These are phyloP conservation scores for Solanum chilense DNA, from an alignment of 257 asterid species.

Conservation along the genomic window DNA sequence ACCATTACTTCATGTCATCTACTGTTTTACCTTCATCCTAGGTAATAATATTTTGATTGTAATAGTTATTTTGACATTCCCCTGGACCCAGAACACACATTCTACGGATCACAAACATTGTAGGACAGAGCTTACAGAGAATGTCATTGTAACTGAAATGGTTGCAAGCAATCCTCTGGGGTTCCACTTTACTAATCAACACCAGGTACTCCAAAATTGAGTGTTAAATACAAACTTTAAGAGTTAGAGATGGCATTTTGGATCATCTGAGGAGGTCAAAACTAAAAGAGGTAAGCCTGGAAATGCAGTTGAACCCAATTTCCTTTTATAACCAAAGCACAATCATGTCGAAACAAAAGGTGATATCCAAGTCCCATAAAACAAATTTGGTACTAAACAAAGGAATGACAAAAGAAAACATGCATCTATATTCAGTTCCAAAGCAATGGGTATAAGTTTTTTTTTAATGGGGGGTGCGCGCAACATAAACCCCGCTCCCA, in stretches of 20 bases:
- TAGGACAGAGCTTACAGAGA: neutral
- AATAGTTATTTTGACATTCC: neutral
- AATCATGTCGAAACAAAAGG: neutral
- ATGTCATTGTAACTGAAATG: neutral
- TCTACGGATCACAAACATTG: neutral
- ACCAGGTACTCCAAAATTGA: neutral
- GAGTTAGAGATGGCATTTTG: neutral
- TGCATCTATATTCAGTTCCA: neutral
- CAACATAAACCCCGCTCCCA: neutral
- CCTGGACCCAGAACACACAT: neutral
- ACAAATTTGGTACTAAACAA: neutral
- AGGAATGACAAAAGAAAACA: neutral
- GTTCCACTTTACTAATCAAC: neutral
- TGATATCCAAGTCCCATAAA: neutral
- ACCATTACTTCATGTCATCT: neutral
- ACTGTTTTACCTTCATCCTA: neutral
- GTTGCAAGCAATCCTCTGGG: neutral
- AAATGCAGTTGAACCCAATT: neutral
- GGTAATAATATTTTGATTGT: neutral
- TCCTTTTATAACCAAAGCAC: neutral
- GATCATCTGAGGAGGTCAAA: neutral
- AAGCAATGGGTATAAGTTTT: neutral
- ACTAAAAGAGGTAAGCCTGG: neutral
- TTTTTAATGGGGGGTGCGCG: neutral
- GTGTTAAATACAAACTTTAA: neutral